Evolutionary conservation across 2,329 filamentous ascomycete genomes (phyloP).

Genomic region (Alternaria hordeiaustralica): DNA sequence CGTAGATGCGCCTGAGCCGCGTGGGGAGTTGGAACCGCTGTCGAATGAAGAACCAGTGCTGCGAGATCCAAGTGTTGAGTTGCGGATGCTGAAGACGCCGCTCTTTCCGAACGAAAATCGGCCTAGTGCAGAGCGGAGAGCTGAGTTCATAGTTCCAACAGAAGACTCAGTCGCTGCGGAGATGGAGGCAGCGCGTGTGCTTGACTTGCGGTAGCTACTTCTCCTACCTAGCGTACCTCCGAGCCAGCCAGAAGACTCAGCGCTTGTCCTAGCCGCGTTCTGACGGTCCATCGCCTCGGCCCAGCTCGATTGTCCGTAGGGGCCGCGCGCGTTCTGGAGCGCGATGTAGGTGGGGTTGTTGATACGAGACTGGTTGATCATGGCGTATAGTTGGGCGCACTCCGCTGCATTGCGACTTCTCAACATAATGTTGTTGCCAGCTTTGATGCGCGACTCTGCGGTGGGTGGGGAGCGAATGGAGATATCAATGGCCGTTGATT

Average conservation of each 20-base stretch:
- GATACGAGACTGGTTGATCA: conserved; percentile 87
- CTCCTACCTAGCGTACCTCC: conserved; percentile 58
- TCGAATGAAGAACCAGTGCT: conserved; percentile 59
- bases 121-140: conserved; percentile 74
- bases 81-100: conserved; percentile 81
- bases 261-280: conserved; percentile 52
- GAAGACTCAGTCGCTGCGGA: conserved; percentile 76
- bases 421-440: conserved; percentile 85
- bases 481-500: conserved; percentile 91
- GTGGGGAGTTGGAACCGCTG: conserved; percentile 50
- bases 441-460: conserved; percentile 71
- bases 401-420: conserved; percentile 78
- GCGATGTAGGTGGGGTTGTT: conserved; percentile 91
- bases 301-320: conserved; percentile 55
- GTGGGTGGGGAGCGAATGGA: conserved; percentile 89
- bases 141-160: conserved; percentile 76
- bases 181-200: conserved; percentile 61
- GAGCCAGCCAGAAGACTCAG: conserved; percentile 55
- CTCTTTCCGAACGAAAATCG: conserved; percentile 72
- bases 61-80: conserved; percentile 72
- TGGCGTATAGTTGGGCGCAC: conserved; percentile 80
- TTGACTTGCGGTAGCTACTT: conserved; percentile 61
- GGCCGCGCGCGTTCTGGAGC: conserved; percentile 74
- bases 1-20: conserved; percentile 43
- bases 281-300: conserved; percentile 60